Percentiles rank a stretch among this genome's conserved stretches.
Conservation (phyloP, 2,329 filamentous ascomycete genomes). For the Incumbomyces lentus region DNA sequence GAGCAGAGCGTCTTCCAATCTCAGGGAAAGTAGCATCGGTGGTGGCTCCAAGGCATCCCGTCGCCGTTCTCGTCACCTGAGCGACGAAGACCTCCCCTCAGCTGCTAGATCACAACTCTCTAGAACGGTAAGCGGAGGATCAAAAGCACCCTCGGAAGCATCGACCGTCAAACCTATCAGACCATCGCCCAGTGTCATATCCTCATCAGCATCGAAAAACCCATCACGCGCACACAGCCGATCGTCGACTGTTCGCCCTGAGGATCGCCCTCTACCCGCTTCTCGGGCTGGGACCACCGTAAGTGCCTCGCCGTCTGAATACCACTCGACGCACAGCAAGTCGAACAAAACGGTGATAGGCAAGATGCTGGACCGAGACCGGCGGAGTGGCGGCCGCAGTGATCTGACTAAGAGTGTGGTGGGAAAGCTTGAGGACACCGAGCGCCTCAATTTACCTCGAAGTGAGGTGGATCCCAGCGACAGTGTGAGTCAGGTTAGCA, state of each 20-base stretch:
- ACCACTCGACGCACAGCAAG: constrained; percentile 3
- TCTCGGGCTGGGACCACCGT: constrained; percentile 19
- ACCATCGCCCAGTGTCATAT: background rate
- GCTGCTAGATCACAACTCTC: background rate
- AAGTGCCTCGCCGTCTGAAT: constrained; percentile 3
- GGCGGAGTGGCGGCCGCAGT: background rate
- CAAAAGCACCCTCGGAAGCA: background rate
- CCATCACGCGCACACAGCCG: background rate
- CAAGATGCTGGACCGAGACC: constrained; percentile 9
- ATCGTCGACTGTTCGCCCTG: background rate
- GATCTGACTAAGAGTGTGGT: constrained; percentile 13
- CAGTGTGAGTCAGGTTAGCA: constrained; percentile 20
- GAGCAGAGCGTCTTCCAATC: background rate
- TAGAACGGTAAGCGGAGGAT: background rate
- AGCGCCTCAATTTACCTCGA: constrained; percentile 12
- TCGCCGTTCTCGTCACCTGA: constrained; percentile 10
- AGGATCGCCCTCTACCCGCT: constrained; percentile 15
- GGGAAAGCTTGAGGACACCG: constrained; percentile 17
- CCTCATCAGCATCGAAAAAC: constrained; percentile 2
- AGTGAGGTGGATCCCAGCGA: constrained; percentile 19
- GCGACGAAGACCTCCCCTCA: constrained; percentile 5
- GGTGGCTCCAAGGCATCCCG: background rate
- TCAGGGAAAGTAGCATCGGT: background rate
- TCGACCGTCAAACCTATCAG: constrained; percentile 4
- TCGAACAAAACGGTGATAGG: constrained; percentile 16